These are phyloP conservation scores for Neolentinus lepideus DNA, from an alignment of 1,284 basidiomycete species.

Conservation along the genomic window DNA sequence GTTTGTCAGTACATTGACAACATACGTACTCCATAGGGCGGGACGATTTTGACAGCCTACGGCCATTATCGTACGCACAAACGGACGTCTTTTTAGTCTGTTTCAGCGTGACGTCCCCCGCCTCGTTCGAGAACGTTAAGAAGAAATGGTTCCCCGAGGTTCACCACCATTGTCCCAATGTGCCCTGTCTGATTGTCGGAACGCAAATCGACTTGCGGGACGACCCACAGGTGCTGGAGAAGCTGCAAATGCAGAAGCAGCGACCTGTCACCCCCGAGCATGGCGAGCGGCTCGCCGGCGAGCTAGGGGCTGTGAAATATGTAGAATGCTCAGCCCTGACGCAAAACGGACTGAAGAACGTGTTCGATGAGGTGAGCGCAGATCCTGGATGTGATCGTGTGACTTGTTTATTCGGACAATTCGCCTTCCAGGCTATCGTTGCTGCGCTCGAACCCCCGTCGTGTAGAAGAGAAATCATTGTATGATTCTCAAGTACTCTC, in stretches of 20 bases:
- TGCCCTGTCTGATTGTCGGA: conserved; percentile 97
- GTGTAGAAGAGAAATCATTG: conserved; percentile 81
- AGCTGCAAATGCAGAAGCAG: conserved; percentile 94
- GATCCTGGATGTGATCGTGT: conserved; percentile 8
- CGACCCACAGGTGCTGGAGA: conserved; percentile 90
- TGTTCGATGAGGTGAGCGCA: conserved; percentile 91
- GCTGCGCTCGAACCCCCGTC: conserved; percentile 94
- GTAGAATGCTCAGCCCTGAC: conserved; percentile 99
- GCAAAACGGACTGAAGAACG: conserved; percentile 99
- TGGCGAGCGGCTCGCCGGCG: conserved; percentile 91
- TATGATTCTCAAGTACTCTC: conserved; percentile 64
- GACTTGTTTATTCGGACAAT: not conserved
- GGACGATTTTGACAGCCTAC: conserved; percentile 99
- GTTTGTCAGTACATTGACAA: not conserved
- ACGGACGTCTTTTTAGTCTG: conserved; percentile 99
- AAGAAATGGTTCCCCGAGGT: conserved; percentile 99
- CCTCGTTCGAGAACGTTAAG: conserved; percentile 99
- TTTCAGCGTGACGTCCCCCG: conserved; percentile 97
- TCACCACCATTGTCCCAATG: conserved; percentile 99
- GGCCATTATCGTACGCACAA: conserved; percentile 98
- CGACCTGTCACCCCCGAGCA: conserved; percentile 83
- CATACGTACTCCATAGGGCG: conserved; percentile 59
- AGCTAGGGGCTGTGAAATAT: conserved; percentile 97
- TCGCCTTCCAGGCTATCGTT: conserved; percentile 77
- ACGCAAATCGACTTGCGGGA: conserved; percentile 98